Evolutionary conservation across 2,329 filamentous ascomycete genomes (phyloP), one percentile per base, ranked within the genome.

Genomic region (Botryotinia narcissicola): DNA sequence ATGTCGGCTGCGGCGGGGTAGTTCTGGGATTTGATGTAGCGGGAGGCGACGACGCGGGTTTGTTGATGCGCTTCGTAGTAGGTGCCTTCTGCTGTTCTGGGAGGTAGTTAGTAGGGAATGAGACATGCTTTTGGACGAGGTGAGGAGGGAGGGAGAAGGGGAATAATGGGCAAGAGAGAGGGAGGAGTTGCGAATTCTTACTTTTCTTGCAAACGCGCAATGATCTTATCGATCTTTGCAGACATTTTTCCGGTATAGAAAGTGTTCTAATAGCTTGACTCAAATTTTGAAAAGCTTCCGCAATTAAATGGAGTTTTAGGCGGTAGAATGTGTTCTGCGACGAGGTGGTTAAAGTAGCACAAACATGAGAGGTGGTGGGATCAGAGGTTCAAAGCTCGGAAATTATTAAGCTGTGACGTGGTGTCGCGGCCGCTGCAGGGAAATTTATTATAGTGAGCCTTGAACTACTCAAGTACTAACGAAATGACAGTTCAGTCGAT

Each of bases 61-160:
- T 99, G 96, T 84, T 99, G 96, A 84, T 98, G 95, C 74, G 96
- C 96, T 88, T 99, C 96, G 86, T 99, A 99, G 87, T 90, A 98
- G 82, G 96, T 92, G 80, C 95, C 95, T 83, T 97, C 94, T 78
- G 90, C 87, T 83, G 97, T 97, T 83, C 94, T 93, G 79, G 7
- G n/a, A 25, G n/a, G 16, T 22, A 35, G 35, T 54, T 29, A 18
- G 74, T 79, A 74, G 48, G 73, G 67, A 73, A 29, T 6, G 44
- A 54, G 51, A 2, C 44, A 42, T 59, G 25, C 44, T 69, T 59
- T 37, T 51, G 67, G 32, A 32, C 25, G 60, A 37, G 71, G 59
- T 44, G 70, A 44, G 40, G 57, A 40, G 60, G 20, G n/a, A 51
- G 76, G 74, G 79, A 73, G 73, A 64, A 75, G 51, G 18, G n/a